Base-by-base conservation (phyloP, 768 basidiomycete genomes). In the Gautieria morchelliformis region DNA sequence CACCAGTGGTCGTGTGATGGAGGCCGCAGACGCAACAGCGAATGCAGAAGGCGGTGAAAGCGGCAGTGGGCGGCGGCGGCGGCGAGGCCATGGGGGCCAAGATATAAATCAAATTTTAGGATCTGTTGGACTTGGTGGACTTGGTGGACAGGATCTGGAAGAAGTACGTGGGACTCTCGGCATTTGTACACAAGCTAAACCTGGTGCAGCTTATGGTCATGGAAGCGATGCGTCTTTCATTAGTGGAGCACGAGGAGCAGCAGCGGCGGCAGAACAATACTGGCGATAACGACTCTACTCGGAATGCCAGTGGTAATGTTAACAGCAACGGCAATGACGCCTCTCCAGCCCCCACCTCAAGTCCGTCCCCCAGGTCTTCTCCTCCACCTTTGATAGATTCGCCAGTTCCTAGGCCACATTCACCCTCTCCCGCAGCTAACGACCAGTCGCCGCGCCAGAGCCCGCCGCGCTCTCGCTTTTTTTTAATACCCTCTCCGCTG, bases 191-290 rank as follows among this genome's bases (percentile, higher is more conserved):
- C 32, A 46, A 56, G 20, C 48, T 37, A 48, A 33, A 47, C 12
- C 35, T 27, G 20, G 44, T 62, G 41, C 61, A 99, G 92, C 72
- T 99, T 45, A 97, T 98, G 95, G 75, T 99, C 55, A 94, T 94
- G 90, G 96, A 98, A 72, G 96, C 96, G 5, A 98, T 99, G 93
- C 83, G 95, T 55, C 74, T 96, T 58, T 96, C 93, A 27, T 75
- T 97, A 62, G 68, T 96, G 49, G 95, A 98, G 58, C 93, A 98
- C 65, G 94, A 97, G 71, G 93, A 93, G 65, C 89, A 93, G 56
- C 91, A 93, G 67, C 79, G 83, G 64, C 70, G 72, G 53, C 57
- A 65, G 17, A 50, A 48, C 39, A 22, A 35, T n/a, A 24, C 6
- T 39, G 37, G 33, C 20, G n/a, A 11, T 11, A 49, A 33, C 58